A percentile compares a stretch with the other conserved stretches of the same genome.
Conservation (phyloP, 768 basidiomycete species). For the Suillus brevipes region DNA sequence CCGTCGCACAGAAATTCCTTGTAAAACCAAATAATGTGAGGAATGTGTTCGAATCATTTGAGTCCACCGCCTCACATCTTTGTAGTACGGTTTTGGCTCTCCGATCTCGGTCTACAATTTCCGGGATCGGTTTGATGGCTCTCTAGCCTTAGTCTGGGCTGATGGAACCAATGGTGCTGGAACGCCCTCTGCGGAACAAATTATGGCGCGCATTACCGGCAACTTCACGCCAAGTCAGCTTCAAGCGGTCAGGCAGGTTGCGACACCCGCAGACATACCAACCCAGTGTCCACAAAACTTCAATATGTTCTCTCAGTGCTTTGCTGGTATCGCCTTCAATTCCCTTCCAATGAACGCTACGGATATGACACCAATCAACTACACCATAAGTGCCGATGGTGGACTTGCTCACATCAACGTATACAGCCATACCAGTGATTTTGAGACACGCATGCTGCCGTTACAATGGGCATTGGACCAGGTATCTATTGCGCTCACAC, state of each 20-base stretch:
- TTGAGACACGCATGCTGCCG: constrained; percentile 66
- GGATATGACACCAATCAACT: constrained; percentile 47
- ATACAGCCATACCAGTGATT: constrained; percentile 63
- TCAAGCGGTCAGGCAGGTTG: constrained; percentile 48
- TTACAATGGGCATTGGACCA: constrained; percentile 78
- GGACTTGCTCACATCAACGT: constrained; percentile 72
- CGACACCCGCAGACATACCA: constrained; percentile 49
- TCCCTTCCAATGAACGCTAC: constrained; percentile 45
- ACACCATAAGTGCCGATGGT: constrained; percentile 68
- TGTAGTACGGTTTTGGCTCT: constrained; percentile 65
- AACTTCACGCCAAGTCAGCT: constrained; percentile 51
- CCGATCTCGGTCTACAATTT: constrained; percentile 52
- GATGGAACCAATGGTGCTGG: constrained; percentile 62
- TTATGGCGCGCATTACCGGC: constrained; percentile 61
- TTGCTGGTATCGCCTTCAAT: constrained; percentile 63
- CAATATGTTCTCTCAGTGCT: constrained; percentile 68
- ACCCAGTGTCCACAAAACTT: constrained; percentile 71
- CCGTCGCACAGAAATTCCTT: constrained; percentile 62
- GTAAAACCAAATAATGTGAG: constrained; percentile 58
- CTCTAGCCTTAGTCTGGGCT: constrained; percentile 60
- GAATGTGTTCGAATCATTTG: not conserved
- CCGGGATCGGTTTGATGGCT: constrained; percentile 50
- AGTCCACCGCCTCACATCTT: not conserved
- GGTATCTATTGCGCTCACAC: constrained; percentile 24
- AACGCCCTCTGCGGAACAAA: constrained; percentile 52